phyloP scores from a whole-genome alignment of 768 basidiomycete genomes.

The Naganishia vaughanmartiniae region DNA sequence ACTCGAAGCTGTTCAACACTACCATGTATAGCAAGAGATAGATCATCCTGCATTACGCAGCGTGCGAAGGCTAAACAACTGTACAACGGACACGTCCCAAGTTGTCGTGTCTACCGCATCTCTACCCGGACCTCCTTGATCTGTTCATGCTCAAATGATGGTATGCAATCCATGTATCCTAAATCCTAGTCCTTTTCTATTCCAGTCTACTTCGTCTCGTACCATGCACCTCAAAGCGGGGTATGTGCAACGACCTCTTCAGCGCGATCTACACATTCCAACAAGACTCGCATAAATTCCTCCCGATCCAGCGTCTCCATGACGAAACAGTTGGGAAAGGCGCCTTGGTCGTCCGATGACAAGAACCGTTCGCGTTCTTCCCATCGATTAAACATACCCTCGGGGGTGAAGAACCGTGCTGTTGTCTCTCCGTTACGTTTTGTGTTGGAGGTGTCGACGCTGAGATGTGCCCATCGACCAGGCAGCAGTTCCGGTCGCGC shows the following conservation, averaged over 20 bases:
- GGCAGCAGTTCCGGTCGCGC: constrained; percentile 17
- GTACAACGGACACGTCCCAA: too few species aligned
- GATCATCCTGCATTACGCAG: too few species aligned
- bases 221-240: not conserved
- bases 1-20: too few species aligned
- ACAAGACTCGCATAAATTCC: constrained; percentile 26
- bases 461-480: constrained; percentile 21
- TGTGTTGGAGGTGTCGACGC: constrained; percentile 12
- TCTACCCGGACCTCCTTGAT: too few species aligned
- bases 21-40: too few species aligned
- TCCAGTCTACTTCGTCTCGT: not conserved
- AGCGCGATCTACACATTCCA: constrained; percentile 25
- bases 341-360: not conserved
- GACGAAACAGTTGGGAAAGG: constrained; percentile 19
- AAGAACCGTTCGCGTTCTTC: not conserved
- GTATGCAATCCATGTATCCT: not conserved
- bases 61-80: too few species aligned
- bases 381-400: not conserved
- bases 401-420: constrained; percentile 25
- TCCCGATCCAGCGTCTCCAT: constrained; percentile 21
- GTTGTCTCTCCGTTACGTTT: constrained; percentile 25
- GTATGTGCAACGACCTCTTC: constrained; percentile 21
- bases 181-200: not conserved
- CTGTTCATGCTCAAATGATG: too few species aligned
- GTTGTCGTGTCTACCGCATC: too few species aligned